Evolutionary conservation across 495 filamentous ascomycete species (phyloP), one percentile per base, ranked within the genome.

Genomic region (Penicillium lagena): DNA sequence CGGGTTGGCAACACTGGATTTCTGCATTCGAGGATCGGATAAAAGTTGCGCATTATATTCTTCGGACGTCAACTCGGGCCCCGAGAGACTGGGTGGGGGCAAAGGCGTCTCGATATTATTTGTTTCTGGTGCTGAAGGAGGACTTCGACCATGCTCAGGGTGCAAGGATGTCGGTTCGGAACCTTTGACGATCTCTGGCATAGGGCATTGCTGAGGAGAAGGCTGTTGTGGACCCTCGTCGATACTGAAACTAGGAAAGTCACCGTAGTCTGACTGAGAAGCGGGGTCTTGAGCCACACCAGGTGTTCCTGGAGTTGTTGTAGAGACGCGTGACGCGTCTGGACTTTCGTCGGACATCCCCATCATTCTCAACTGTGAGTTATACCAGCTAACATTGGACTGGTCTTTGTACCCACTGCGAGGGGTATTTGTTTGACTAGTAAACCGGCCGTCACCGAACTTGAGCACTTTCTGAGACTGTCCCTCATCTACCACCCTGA

Each of bases 21-120:
- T 87, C 32, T 85, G 76, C 52, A 95, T 87, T 17, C 80, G 76
- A 12, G 93, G 88, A 55, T 96, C 88, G 8, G 81, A 71, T 12
- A 98, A 72, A 1, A 96, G 73, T 22, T 83, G 63, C 28, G 85
- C 82, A 62, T 96, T 98, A 62, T 95, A 89, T 58, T 95, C 86
- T 63, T 97, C 93, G 0, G 91, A 86, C 0, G 87, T 94, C 69
- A 90, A 70, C 14, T 63, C 71, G 10, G 52, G 44, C 39, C 57
- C 72, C 28, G 46, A 46, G 28, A 45, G 58, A n/a, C 43, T 40
- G 29, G 14, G 42, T 30, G 43, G 47, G 9, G 4, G 42, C n/a
- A 46, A 12, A 12, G 22, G 13, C 11, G n/a, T 1, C 27, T 41
- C 28, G 33, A 47, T 40, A 12, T 37, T 15, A 11, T 52, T 48